Evolutionary conservation across 2,329 filamentous ascomycete genomes (phyloP).

Genomic region (Teratosphaeria epicoccoides): DNA sequence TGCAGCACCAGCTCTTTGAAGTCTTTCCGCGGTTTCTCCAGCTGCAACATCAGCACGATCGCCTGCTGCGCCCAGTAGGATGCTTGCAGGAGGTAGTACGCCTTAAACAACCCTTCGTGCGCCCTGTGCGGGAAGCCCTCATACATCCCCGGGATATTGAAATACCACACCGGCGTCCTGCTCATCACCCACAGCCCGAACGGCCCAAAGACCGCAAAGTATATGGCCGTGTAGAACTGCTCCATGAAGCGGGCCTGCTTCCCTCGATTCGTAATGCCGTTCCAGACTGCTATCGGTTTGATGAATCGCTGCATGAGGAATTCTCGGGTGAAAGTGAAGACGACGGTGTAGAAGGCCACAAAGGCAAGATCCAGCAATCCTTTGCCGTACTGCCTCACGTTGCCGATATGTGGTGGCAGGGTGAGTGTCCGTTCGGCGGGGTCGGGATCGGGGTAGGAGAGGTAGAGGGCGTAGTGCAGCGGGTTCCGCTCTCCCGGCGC

Average conservation of each 20-base stretch:
- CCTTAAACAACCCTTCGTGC: slow-evolving; percentile 75
- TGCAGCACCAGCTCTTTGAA: slow-evolving; percentile 88
- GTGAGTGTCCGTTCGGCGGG: slow-evolving; percentile 24
- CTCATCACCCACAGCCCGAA: slow-evolving; percentile 86
- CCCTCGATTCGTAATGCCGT: slow-evolving; percentile 57
- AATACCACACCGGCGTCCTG: slow-evolving; percentile 87
- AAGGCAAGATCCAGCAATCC: slow-evolving; percentile 79
- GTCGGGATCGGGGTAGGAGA: slow-evolving; percentile 62
- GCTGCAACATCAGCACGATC: slow-evolving; percentile 71
- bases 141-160: slow-evolving; percentile 85
- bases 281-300: slow-evolving; percentile 59
- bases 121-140: slow-evolving; percentile 74
- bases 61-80: slow-evolving; percentile 94
- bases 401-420: slow-evolving; percentile 35
- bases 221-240: slow-evolving; percentile 86
- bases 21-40: slow-evolving; percentile 91
- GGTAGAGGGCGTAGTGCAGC: slow-evolving; percentile 71
- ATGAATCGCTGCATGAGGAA: slow-evolving; percentile 91
- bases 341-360: slow-evolving; percentile 77
- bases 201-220: slow-evolving; percentile 74
- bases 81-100: slow-evolving; percentile 90
- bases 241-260: slow-evolving; percentile 94
- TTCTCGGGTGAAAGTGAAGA: slow-evolving; percentile 86
- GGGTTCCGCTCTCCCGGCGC: slow-evolving; percentile 72
- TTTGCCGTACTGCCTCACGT: slow-evolving; percentile 65